Base-by-base conservation (phyloP, 208 protist species). In the Porcisia hertigi region DNA sequence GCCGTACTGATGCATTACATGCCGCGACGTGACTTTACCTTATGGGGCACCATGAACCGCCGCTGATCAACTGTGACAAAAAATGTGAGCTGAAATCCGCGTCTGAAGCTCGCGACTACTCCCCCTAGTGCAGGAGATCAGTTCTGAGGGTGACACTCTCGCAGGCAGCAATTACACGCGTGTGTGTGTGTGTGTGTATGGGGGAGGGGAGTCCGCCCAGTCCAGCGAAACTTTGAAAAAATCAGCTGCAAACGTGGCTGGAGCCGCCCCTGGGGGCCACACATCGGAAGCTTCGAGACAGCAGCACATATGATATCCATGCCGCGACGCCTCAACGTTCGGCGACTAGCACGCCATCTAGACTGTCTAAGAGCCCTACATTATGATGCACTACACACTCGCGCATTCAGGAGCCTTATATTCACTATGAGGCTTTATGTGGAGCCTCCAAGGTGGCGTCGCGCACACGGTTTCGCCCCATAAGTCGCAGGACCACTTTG, bases 351-450 rank as follows among this genome's bases (percentile, higher is more conserved):
- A 45, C 70, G 63, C 70, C 20, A 54, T 80, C 62, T 20, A 72
- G 1, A 57, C 57, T 63, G 76, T 52, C 39, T 80, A 75, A 36
- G 63, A 76, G 45, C 62, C 76, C 9, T 4, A 60, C 54, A 23
- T 80, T 6, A 59, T 64, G 18, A 60, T 80, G 60, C 60, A 67
- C 54, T 70, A 80, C 71, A 76, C 75, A 47, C 75, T 63, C 23
- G 72, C 49, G n/a, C 75, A 75, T 47, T 54, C 75, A 39, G 43
- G 45, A 30, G 76, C 76, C 23, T 62, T 75, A 20, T 76, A 80
- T 36, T 62, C 69, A 1, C 30, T 70, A 34, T 36, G 53, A 1
- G 69, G 70, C n/a, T 76, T 39, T 59, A 63, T 69, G 62, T 47
- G 71, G 30, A 25, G 9, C 9, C 14, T 75, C 5, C 2, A 1